Base-by-base conservation (phyloP, 2,329 filamentous ascomycete genomes). In the Pseudocercospora cruenta region DNA sequence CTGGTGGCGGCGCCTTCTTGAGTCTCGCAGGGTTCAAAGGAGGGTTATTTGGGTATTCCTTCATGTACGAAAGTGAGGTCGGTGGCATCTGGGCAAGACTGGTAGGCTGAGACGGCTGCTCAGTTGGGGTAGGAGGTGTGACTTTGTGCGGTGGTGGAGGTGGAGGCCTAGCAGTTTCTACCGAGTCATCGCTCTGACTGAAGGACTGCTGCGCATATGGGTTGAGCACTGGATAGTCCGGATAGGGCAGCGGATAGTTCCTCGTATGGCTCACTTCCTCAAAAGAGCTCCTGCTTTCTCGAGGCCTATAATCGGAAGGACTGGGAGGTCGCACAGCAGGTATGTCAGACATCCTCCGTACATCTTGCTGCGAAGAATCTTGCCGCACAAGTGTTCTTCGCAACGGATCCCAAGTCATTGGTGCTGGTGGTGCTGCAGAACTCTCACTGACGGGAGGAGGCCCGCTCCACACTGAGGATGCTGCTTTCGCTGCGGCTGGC, bases 401-500 rank as follows among this genome's bases (percentile, higher is more conserved):
- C 26, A 78, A 74, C 39, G 77, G 76, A 65, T 78, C 76, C 76
- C 76, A 78, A 6, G 72, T 62, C 22, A 65, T 66, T 14, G 60
- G 59, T 58, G 65, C 47, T 58, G 36, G 33, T 58, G 65, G 10
- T 7, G 60, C 54, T n/a, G 59, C 51, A 54, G 24, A 47, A 31
- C 24, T 54, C 31, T 63, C 24, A 36, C 31, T 28, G 57, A 53
- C 31, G 1, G 31, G 71, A 22, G 68, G 60, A 24, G 65, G 63
- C n/a, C 68, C 73, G 71, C 74, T 74, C 87, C 87, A 90, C n/a
- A 87, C 87, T 65, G 88, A 81, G 3, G 86, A 87, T 2, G 88
- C 88, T 2, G 88, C 88, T 71, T 86, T 87, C 19, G 87, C 86
- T 21, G 87, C 87, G 65, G 85, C 84, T 43, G 84, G 82, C n/a